Evolutionary conservation across 1,139 yeast species (phyloP), one percentile per base, ranked within the genome.

Genomic region (Suhomyces wounanorum): DNA sequence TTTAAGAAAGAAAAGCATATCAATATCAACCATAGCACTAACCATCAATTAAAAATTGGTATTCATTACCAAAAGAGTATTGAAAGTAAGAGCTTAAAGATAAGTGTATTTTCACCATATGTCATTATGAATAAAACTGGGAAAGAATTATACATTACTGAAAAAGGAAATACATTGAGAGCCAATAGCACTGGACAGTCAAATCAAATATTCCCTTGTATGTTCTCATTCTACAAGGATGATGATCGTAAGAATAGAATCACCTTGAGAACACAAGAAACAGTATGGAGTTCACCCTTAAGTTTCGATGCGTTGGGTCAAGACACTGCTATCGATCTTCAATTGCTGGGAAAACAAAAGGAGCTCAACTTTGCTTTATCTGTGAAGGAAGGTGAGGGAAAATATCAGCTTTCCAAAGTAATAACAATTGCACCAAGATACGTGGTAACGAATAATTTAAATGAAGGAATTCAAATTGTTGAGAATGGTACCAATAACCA

Each of bases 271-370:
- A 75, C 89, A 31, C 89, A 81, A 2, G 89, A 88, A 50, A 87
- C 96, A 0, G 74, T 75, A n/a, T 82, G 89, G 84, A 88, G 97
- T 53, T 67, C 74, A 0, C 89, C 91, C 0, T 73, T 90, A 43
- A 87, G 96, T 66, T 84, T 94, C 61, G 97, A 92, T 64, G 96
- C 96, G 2, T 80, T 94, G 52, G 99, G 99, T 0, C 95, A 90
- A 58, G 75, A 85, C 0, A 78, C 81, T 43, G 96, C 90, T 49
- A 79, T 87, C 2, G 75, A 75, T 8, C 79, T 90, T 42, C 84
- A 82, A 43, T 62, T 86, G 1, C 75, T 76, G 40, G 83, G 82
- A 14, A 80, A 78, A 52, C 87, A 82, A 52, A 67, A 81, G 10
- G 97, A 90, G 60, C 82, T 84, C 56, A 85, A 88, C 63, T 72